These are phyloP conservation scores for Hanseniaspora lachancei DNA, from an alignment of 805 yeast genomes.

Conservation along the genomic window DNA sequence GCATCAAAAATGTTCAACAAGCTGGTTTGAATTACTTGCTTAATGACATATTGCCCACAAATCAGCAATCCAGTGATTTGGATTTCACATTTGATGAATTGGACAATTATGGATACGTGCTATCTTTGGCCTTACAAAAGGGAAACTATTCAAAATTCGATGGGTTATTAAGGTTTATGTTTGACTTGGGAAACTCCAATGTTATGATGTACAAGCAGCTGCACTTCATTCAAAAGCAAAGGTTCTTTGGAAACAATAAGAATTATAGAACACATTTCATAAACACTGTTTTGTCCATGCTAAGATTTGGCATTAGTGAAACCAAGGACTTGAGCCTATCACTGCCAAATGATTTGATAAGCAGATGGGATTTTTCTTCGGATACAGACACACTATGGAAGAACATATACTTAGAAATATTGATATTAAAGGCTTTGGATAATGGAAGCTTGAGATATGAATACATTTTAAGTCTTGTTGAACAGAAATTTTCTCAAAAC, in stretches of 20 bases:
- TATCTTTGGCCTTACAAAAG: slow-evolving; percentile 41
- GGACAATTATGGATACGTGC: slow-evolving; percentile 38
- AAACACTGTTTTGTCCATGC: slow-evolving; percentile 19
- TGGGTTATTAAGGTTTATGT: slow-evolving; percentile 46
- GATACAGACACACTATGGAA: background rate
- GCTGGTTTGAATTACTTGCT: slow-evolving; percentile 53
- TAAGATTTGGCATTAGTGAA: slow-evolving; percentile 27
- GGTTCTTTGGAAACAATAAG: slow-evolving; percentile 24
- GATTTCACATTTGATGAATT: slow-evolving; percentile 32
- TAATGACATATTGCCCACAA: slow-evolving; percentile 35
- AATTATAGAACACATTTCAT: slow-evolving; percentile 17
- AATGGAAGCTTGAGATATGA: slow-evolving; percentile 5
- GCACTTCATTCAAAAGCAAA: slow-evolving; percentile 20
- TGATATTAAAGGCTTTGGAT: slow-evolving; percentile 1
- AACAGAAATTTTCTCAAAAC: background rate
- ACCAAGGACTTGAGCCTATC: slow-evolving; percentile 24
- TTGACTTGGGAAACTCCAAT: slow-evolving; percentile 38
- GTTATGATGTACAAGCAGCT: slow-evolving; percentile 28
- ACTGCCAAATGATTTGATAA: slow-evolving; percentile 14
- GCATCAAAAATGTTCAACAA: slow-evolving; percentile 61
- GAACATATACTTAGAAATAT: background rate
- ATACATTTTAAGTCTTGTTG: background rate
- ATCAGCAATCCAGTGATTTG: slow-evolving; percentile 33
- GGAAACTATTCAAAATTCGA: slow-evolving; percentile 52
- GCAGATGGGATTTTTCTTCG: slow-evolving; percentile 1